These are phyloP conservation scores for Samsoniella hepiali DNA, from an alignment of 2,329 filamentous ascomycete species.

Conservation along the genomic window DNA sequence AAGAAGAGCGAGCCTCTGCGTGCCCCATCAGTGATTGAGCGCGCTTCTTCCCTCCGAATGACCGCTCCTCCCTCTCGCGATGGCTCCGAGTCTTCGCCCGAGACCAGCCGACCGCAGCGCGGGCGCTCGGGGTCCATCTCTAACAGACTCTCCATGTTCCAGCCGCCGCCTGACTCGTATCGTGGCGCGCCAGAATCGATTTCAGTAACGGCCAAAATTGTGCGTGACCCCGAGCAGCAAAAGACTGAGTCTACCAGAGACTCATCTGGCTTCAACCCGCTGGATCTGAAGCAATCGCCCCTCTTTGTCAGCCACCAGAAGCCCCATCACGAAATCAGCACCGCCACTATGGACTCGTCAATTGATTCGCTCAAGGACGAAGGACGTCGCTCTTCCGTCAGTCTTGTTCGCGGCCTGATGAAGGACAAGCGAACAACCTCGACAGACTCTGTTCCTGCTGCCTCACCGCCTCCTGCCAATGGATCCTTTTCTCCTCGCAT, in stretches of 20 bases:
- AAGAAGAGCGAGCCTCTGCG: constrained; percentile 47
- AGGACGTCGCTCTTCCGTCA: constrained; percentile 56
- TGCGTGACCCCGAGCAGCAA: constrained; percentile 57
- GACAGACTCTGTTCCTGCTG: constrained; percentile 43
- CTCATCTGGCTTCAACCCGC: constrained; percentile 42
- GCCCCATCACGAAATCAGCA: constrained; percentile 27
- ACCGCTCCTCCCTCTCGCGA: constrained; percentile 33
- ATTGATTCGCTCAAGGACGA: constrained; percentile 35
- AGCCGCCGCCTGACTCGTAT: constrained; percentile 36
- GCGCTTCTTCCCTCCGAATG: constrained; percentile 36
- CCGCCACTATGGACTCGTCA: constrained; percentile 28
- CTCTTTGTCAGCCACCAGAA: constrained; percentile 55
- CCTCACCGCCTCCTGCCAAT: constrained; percentile 32
- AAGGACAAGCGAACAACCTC: constrained; percentile 56
- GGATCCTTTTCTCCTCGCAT: constrained; percentile 53
- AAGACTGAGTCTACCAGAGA: constrained; percentile 39
- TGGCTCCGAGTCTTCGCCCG: constrained; percentile 47
- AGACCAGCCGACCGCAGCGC: constrained; percentile 36
- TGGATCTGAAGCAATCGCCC: constrained; percentile 58
- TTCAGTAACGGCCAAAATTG: constrained; percentile 82
- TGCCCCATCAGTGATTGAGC: constrained; percentile 45
- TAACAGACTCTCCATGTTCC: constrained; percentile 55
- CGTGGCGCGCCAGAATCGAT: constrained; percentile 66
- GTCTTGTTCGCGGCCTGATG: constrained; percentile 58
- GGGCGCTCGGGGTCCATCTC: constrained; percentile 54